Evolutionary conservation across 305 asterid genomes (phyloP).

Genomic region (Stenogyne calaminthoides): DNA sequence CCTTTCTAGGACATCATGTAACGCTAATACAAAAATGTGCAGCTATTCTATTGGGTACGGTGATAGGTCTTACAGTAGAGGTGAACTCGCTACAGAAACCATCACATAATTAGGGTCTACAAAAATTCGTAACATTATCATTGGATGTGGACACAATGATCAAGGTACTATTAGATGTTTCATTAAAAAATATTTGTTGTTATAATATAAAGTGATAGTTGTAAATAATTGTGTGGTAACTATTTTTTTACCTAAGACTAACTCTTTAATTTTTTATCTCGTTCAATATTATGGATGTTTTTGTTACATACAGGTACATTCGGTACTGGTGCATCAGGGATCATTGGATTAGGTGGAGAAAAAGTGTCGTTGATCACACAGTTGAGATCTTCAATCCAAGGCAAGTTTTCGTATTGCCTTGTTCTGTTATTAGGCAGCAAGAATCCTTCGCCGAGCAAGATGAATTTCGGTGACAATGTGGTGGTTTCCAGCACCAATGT

Average conservation of each 20-base stretch:
- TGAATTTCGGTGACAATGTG: constrained; percentile 48
- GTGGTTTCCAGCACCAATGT: constrained; percentile 39
- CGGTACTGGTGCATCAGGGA: constrained; percentile 44
- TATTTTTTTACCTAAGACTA: too few species aligned
- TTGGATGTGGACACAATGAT: constrained; percentile 57
- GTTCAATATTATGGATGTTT: not conserved
- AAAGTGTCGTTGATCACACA: constrained; percentile 48
- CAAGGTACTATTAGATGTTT: constrained; percentile 19
- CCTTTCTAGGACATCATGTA: constrained; percentile 23
- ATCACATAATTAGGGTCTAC: constrained; percentile 38
- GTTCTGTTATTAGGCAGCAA: constrained; percentile 12
- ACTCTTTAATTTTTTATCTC: too few species aligned
- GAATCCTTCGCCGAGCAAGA: constrained; percentile 35
- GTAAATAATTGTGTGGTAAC: too few species aligned
- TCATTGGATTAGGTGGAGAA: constrained; percentile 65
- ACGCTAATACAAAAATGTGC: constrained; percentile 24
- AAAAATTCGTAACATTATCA: constrained; percentile 27
- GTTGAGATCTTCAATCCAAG: constrained; percentile 31
- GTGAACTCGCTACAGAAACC: constrained; percentile 54
- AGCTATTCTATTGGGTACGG: constrained; percentile 36
- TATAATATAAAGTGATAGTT: too few species aligned
- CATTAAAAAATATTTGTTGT: too few species aligned
- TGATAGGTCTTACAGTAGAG: constrained; percentile 41
- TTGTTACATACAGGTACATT: constrained; percentile 6
- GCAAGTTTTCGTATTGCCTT: constrained; percentile 63